Evolutionary conservation across 139 green algal species (phyloP).

Genomic region (Picochlorum sp.): DNA sequence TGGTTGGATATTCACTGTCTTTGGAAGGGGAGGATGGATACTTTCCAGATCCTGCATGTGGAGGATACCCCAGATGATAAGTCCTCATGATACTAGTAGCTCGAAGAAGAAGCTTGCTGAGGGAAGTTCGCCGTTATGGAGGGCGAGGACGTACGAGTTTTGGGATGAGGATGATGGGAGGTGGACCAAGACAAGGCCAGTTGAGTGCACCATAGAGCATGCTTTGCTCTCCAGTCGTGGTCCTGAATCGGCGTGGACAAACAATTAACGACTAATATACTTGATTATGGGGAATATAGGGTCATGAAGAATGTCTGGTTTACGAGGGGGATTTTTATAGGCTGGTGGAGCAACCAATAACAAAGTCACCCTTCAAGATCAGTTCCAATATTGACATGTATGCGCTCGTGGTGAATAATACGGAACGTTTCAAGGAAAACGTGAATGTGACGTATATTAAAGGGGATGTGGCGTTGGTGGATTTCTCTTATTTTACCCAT

Average conservation of each 20-base stretch:
- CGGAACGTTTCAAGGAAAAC: constrained; percentile 16
- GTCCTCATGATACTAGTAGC: not conserved
- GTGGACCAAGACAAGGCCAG: constrained; percentile 43
- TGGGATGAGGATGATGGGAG: constrained; percentile 29
- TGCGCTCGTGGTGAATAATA: constrained; percentile 37
- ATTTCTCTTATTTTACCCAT: constrained; percentile 82
- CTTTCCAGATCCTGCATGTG: constrained; percentile 66
- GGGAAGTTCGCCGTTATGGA: constrained; percentile 15
- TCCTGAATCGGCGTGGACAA: no score
- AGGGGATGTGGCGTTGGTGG: constrained; percentile 74
- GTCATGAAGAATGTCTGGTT: constrained; percentile 58
- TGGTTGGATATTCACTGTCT: not conserved
- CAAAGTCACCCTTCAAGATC: constrained; percentile 34
- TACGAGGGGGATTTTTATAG: constrained; percentile 62
- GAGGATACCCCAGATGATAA: constrained; percentile 13
- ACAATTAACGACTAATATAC: constrained; percentile 35
- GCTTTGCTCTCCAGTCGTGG: no score
- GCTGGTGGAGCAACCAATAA: constrained; percentile 49
- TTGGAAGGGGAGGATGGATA: constrained; percentile 25
- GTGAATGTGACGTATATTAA: constrained; percentile 38
- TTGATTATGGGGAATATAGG: constrained; percentile 32
- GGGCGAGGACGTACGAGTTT: constrained; percentile 48
- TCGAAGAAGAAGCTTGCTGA: not conserved
- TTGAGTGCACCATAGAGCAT: constrained; percentile 33
- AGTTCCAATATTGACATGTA: constrained; percentile 44